Conservation (phyloP, 2,329 filamentous ascomycete species). For the Aspergillus quadrilineatus region DNA sequence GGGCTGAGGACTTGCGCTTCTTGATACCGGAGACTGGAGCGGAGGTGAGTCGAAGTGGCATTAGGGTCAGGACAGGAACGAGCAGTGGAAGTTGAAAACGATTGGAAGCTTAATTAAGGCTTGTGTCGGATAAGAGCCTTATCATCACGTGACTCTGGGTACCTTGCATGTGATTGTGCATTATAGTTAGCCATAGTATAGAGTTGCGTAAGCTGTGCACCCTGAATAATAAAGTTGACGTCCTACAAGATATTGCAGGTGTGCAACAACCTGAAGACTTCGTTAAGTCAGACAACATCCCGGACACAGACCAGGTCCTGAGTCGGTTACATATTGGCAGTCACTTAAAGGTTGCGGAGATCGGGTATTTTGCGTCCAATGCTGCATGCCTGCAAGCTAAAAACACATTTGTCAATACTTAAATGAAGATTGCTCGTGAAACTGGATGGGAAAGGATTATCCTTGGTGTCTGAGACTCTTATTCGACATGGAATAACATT, state of each 20-base stretch:
- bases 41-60: constrained; percentile 51
- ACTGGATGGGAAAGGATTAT: neutral
- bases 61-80: constrained; percentile 22
- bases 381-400: too few relatives aligned
- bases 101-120: constrained; percentile 1
- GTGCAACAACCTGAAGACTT: neutral
- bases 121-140: neutral
- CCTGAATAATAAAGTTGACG: neutral
- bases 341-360: too few relatives aligned
- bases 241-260: neutral
- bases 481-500: neutral
- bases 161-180: neutral
- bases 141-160: neutral
- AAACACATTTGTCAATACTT: neutral
- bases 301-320: too few relatives aligned
- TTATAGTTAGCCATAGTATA: neutral
- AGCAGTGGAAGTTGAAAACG: neutral
- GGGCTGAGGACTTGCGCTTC: constrained; percentile 37
- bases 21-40: constrained; percentile 48
- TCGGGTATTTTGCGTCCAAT: too few relatives aligned
- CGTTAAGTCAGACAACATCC: too few relatives aligned
- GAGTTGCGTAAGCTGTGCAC: neutral
- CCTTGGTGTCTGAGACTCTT: neutral
- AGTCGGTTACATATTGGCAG: too few relatives aligned
- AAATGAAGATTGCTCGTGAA: neutral